Conservation (phyloP, 1,139 yeast species). For the Suhomyces bokatorum region DNA sequence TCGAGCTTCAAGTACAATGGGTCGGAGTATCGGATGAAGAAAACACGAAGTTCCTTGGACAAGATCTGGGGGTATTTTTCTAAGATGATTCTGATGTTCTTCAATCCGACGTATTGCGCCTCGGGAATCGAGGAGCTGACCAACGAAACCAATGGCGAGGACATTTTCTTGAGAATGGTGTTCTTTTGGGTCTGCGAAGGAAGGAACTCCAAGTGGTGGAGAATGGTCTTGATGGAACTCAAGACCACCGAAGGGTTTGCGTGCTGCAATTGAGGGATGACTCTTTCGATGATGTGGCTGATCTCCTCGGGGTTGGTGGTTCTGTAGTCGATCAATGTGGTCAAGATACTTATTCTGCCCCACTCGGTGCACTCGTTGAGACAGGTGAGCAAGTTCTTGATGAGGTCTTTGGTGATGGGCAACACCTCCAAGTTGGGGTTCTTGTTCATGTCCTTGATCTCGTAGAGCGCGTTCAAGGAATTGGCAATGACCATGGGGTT, state of each 20-base stretch:
- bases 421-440: conserved; percentile 52
- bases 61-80: conserved; percentile 85
- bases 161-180: conserved; percentile 63
- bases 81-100: conserved; percentile 85
- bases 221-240: conserved; percentile 78
- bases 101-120: conserved; percentile 91
- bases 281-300: conserved; percentile 83
- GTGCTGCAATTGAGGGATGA: conserved; percentile 94
- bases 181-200: conserved; percentile 33
- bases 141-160: conserved; percentile 90
- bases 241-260: conserved; percentile 95
- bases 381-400: conserved; percentile 72
- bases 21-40: conserved; percentile 91
- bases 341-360: conserved; percentile 91
- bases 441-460: conserved; percentile 63
- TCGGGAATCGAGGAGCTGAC: conserved; percentile 86
- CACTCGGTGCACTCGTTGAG: conserved; percentile 98
- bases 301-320: conserved; percentile 64
- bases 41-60: conserved; percentile 80
- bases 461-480: conserved; percentile 82
- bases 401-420: conserved; percentile 43
- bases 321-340: conserved; percentile 74
- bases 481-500: conserved; percentile 98
- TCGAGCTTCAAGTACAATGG: conserved; percentile 92
- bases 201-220: conserved; percentile 66